Percentiles rank a stretch among this genome's conserved stretches.
phyloP scores from a whole-genome alignment of 2,329 filamentous ascomycete genomes.

The Penicillium sp. region DNA sequence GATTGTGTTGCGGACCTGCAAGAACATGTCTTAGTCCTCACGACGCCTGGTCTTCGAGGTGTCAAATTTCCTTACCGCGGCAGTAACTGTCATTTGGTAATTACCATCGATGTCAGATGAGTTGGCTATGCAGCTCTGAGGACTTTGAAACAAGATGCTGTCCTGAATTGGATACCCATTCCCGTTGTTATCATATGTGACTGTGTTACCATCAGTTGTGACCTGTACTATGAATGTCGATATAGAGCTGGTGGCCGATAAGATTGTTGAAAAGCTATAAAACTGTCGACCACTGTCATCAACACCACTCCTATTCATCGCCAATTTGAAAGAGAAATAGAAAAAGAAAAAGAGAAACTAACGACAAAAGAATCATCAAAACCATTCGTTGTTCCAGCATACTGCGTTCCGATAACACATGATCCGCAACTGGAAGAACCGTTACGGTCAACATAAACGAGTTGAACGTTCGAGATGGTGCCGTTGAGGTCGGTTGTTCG shows the following conservation, averaged over 20 bases:
- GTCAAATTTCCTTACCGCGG: conserved; percentile 1
- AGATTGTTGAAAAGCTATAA: conserved; percentile 9
- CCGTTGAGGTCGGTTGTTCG: conserved; percentile 7
- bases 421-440: conserved; percentile 5
- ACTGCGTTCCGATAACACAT: conserved; percentile 7
- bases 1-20: conserved; percentile 8
- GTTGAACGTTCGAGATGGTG: conserved; percentile 10
- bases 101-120: conserved; percentile 5
- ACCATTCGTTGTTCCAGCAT: conserved; percentile 7
- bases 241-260: conserved; percentile 3
- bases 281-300: conserved; percentile 3
- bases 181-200: conserved; percentile 10
- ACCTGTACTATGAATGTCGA: conserved; percentile 9
- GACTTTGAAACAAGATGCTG: conserved; percentile 6
- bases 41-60: not conserved
- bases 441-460: conserved; percentile 10
- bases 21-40: not conserved
- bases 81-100: conserved; percentile 9
- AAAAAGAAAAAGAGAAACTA: no score
- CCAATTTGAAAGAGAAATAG: no score
- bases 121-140: conserved; percentile 8
- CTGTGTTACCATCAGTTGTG: conserved; percentile 5
- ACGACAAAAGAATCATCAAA: conserved; percentile 11
- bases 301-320: not conserved
- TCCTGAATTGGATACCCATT: conserved; percentile 9